A percentile compares a stretch with the other conserved stretches of the same genome.
Evolutionary conservation across 148 eudicot species (phyloP).

Genomic region (Salicornia ramosissima): DNA sequence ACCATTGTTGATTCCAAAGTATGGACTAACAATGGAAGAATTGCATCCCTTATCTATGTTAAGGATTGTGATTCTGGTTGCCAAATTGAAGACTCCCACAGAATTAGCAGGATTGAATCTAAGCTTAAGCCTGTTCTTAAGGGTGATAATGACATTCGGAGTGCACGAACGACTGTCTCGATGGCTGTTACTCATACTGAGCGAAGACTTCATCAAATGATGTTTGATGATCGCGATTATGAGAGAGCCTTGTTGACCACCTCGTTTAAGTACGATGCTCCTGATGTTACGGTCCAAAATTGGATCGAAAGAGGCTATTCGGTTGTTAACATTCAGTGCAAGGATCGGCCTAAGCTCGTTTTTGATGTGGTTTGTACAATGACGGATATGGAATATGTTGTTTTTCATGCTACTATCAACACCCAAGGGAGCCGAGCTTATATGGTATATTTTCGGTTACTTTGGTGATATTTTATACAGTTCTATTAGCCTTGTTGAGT

Average conservation of each 20-base stretch:
- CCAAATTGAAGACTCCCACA: slow-evolving; percentile 57
- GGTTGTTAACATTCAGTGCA: slow-evolving; percentile 71
- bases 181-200: slow-evolving; percentile 70
- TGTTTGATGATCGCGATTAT: slow-evolving; percentile 89
- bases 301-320: slow-evolving; percentile 73
- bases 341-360: slow-evolving; percentile 70
- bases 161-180: slow-evolving; percentile 66
- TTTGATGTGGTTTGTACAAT: slow-evolving; percentile 85
- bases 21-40: slow-evolving; percentile 90
- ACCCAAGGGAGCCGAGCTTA: slow-evolving; percentile 50
- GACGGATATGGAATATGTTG: slow-evolving; percentile 89
- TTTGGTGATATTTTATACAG: background rate
- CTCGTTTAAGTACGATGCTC: slow-evolving; percentile 35
- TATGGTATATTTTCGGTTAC: slow-evolving; percentile 43
- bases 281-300: slow-evolving; percentile 59
- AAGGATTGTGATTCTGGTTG: slow-evolving; percentile 70
- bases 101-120: slow-evolving; percentile 46
- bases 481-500: background rate
- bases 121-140: slow-evolving; percentile 69
- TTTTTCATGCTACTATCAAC: slow-evolving; percentile 77
- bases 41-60: slow-evolving; percentile 69
- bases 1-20: slow-evolving; percentile 73
- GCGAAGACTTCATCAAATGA: slow-evolving; percentile 87
- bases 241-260: slow-evolving; percentile 41
- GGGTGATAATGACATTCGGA: slow-evolving; percentile 80